Percentiles rank a stretch among this genome's conserved stretches.
These are phyloP conservation scores for Podila epicladia DNA, from an alignment of 192 early-diverging fungal genomes.

Conservation along the genomic window DNA sequence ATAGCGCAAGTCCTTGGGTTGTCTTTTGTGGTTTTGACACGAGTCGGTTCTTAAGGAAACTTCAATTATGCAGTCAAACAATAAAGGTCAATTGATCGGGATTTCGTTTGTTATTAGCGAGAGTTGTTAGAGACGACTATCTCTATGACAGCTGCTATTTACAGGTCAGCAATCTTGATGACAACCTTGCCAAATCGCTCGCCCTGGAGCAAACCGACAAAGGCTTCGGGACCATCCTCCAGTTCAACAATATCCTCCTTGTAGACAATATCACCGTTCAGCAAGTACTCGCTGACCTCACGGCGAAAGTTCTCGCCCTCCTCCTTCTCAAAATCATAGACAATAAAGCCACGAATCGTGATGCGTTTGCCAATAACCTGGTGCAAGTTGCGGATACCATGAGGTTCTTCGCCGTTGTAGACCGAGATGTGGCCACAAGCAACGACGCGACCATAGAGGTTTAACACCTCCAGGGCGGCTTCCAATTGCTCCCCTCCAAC, in stretches of 20 bases:
- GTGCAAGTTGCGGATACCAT: constrained; percentile 65
- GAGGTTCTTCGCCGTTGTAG: constrained; percentile 63
- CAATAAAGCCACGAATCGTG: constrained; percentile 65
- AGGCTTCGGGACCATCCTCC: constrained; percentile 59
- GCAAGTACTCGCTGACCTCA: constrained; percentile 65
- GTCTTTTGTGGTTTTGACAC: no score
- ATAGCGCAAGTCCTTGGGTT: no score
- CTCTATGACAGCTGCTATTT: no score
- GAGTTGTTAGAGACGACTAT: no score
- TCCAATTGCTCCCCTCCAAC: constrained; percentile 83
- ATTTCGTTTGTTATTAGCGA: no score
- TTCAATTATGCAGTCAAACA: no score
- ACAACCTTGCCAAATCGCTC: no score
- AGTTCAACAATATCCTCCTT: constrained; percentile 64
- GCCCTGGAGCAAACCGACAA: no score
- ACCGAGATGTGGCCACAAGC: constrained; percentile 76
- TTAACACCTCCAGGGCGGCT: constrained; percentile 67
- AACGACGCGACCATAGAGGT: constrained; percentile 66
- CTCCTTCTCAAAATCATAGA: constrained; percentile 54
- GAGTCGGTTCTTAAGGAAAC: no score
- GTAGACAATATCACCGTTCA: constrained; percentile 71
- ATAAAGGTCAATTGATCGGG: no score
- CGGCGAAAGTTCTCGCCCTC: constrained; percentile 62
- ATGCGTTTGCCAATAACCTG: constrained; percentile 61
- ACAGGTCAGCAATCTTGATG: no score